Evolutionary conservation across 345 rosid species (phyloP).

Genomic region (Salix brachista): DNA sequence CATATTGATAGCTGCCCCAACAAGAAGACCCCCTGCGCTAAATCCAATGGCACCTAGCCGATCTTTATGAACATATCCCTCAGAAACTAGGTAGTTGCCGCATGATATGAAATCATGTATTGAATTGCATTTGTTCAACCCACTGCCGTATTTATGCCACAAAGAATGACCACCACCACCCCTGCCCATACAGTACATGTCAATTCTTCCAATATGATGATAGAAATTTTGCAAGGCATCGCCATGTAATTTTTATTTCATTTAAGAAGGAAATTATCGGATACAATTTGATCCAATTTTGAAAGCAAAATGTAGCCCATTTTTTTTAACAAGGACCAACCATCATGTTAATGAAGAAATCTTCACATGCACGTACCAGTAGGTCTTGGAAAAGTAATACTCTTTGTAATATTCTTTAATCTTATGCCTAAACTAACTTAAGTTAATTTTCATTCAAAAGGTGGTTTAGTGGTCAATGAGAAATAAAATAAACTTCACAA

Average conservation of each 20-base stretch:
- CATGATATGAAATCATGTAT: slow-evolving; percentile 62
- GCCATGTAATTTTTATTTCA: not conserved
- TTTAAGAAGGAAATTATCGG: not conserved
- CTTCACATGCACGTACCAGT: too few species aligned
- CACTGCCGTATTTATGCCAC: slow-evolving; percentile 79
- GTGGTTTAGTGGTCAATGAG: not conserved
- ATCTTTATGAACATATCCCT: slow-evolving; percentile 62
- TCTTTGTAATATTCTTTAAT: not conserved
- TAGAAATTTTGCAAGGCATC: not conserved
- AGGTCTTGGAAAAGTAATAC: too few species aligned
- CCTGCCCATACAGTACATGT: slow-evolving; percentile 29
- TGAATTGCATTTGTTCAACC: slow-evolving; percentile 60
- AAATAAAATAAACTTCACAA: slow-evolving; percentile 2
- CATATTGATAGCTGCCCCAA: slow-evolving; percentile 72
- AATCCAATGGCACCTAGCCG: slow-evolving; percentile 61
- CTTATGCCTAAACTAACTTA: not conserved
- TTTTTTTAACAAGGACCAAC: too few species aligned
- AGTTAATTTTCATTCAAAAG: not conserved
- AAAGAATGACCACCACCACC: slow-evolving; percentile 62
- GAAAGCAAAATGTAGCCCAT: not conserved
- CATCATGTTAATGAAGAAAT: too few species aligned
- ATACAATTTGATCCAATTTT: not conserved
- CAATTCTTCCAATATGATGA: not conserved
- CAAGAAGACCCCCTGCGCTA: slow-evolving; percentile 80
- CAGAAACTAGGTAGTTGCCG: slow-evolving; percentile 49